These are phyloP conservation scores for Kodamaea neixiangensis DNA, from an alignment of 805 yeast species.

Conservation along the genomic window DNA sequence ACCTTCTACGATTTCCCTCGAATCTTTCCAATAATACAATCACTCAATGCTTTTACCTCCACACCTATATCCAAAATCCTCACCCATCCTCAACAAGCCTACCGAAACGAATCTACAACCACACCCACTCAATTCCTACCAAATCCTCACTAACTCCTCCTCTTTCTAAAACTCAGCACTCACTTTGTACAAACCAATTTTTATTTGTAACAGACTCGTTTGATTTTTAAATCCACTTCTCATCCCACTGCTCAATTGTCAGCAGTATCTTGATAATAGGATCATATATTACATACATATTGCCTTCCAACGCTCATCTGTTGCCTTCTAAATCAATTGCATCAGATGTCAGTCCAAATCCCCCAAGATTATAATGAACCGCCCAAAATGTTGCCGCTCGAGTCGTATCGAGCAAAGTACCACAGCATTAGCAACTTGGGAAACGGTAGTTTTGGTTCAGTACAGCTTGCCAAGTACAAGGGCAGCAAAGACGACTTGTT, in stretches of 20 bases:
- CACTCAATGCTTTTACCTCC: too few species aligned
- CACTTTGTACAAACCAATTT: not conserved
- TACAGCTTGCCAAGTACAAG: slow-evolving; percentile 58
- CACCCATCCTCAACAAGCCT: too few species aligned
- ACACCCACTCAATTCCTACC: not conserved
- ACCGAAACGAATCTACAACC: too few species aligned
- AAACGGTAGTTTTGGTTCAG: slow-evolving; percentile 76
- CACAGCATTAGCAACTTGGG: slow-evolving; percentile 59
- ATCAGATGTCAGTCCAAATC: not conserved
- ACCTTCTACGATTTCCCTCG: too few species aligned
- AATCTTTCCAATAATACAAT: too few species aligned
- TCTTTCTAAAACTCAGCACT: not conserved
- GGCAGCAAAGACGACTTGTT: slow-evolving; percentile 15
- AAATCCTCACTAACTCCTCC: not conserved
- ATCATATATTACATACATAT: not conserved
- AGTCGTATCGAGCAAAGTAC: slow-evolving; percentile 34
- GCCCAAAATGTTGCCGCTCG: slow-evolving; percentile 12
- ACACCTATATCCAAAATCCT: too few species aligned
- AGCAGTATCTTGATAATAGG: not conserved
- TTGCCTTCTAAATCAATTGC: too few species aligned
- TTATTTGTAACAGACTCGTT: not conserved
- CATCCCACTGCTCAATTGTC: not conserved
- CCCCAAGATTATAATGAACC: not conserved
- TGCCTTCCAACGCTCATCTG: not conserved
- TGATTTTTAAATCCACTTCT: not conserved